Percentiles rank a stretch among this genome's conserved stretches.
phyloP scores from a whole-genome alignment of 208 protist species.

The Balamuthia mandrillaris region DNA sequence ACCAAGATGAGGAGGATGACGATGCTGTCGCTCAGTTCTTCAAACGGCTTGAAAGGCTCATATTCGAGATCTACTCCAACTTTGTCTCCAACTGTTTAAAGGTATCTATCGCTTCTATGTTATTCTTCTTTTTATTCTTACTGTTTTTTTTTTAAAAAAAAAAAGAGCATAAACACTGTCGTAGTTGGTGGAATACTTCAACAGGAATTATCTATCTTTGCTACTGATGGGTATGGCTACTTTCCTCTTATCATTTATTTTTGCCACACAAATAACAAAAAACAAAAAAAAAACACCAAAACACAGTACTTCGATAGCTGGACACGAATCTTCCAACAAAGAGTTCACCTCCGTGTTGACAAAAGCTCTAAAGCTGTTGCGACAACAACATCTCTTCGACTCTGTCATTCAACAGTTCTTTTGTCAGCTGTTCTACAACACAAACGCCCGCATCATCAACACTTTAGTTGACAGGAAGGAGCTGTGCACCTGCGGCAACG shows the following conservation, averaged over 20 bases:
- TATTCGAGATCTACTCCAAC: constrained; percentile 24
- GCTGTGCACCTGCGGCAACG: background rate
- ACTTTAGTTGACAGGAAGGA: background rate
- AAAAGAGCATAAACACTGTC: too few species aligned
- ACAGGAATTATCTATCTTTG: background rate
- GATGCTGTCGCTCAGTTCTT: constrained; percentile 14
- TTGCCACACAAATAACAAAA: background rate
- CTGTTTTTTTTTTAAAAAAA: background rate
- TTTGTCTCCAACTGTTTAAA: background rate
- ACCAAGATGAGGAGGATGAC: background rate
- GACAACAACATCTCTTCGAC: background rate
- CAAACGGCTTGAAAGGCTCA: constrained; percentile 2
- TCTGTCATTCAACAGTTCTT: constrained; percentile 28
- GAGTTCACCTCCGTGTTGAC: background rate
- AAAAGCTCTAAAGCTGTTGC: background rate
- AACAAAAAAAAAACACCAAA: background rate
- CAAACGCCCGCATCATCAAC: constrained; percentile 27
- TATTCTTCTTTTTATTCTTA: background rate
- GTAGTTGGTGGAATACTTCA: background rate
- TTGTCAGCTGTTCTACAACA: constrained; percentile 34
- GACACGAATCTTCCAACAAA: too few species aligned
- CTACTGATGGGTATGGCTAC: background rate
- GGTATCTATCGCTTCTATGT: background rate
- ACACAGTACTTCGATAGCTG: background rate
- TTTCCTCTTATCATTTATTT: background rate